phyloP scores from a whole-genome alignment of 805 yeast species.

The Lachancea sp. region DNA sequence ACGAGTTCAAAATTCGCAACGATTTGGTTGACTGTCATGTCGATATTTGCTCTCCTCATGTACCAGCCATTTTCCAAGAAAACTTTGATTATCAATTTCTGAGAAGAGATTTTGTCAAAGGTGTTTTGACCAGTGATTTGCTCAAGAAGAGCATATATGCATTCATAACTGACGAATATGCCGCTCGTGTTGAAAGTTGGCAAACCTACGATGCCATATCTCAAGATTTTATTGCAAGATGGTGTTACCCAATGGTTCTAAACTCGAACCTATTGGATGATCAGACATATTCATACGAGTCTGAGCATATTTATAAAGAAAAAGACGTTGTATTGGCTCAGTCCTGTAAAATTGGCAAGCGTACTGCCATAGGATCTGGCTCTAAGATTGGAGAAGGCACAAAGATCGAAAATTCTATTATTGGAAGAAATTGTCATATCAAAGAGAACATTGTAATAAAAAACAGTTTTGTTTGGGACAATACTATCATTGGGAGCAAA shows the following conservation, averaged over 20 bases:
- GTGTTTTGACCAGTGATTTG: slow-evolving; percentile 84
- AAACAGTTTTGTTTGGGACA: slow-evolving; percentile 85
- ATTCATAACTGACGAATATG: slow-evolving; percentile 75
- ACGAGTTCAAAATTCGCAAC: slow-evolving; percentile 75
- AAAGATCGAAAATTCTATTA: slow-evolving; percentile 56
- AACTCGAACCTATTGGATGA: slow-evolving; percentile 70
- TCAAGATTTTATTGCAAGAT: slow-evolving; percentile 83
- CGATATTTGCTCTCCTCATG: slow-evolving; percentile 90
- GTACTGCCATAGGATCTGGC: slow-evolving; percentile 76
- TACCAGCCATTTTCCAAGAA: slow-evolving; percentile 92
- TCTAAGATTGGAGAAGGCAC: slow-evolving; percentile 75
- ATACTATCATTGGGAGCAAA: slow-evolving; percentile 64
- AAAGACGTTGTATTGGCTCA: slow-evolving; percentile 85
- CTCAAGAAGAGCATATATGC: slow-evolving; percentile 88
- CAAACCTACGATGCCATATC: slow-evolving; percentile 88
- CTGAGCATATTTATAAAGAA: slow-evolving; percentile 85
- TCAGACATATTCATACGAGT: slow-evolving; percentile 72
- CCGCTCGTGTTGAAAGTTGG: slow-evolving; percentile 93
- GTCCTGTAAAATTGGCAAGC: slow-evolving; percentile 75
- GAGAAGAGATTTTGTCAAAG: slow-evolving; percentile 82
- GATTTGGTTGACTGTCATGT: slow-evolving; percentile 95
- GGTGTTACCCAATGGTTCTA: slow-evolving; percentile 88
- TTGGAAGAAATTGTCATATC: slow-evolving; percentile 81
- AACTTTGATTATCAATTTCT: slow-evolving; percentile 89
- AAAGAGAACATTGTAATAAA: slow-evolving; percentile 68